phyloP scores from a whole-genome alignment of 805 yeast genomes.

The Brettanomyces anomalus region DNA sequence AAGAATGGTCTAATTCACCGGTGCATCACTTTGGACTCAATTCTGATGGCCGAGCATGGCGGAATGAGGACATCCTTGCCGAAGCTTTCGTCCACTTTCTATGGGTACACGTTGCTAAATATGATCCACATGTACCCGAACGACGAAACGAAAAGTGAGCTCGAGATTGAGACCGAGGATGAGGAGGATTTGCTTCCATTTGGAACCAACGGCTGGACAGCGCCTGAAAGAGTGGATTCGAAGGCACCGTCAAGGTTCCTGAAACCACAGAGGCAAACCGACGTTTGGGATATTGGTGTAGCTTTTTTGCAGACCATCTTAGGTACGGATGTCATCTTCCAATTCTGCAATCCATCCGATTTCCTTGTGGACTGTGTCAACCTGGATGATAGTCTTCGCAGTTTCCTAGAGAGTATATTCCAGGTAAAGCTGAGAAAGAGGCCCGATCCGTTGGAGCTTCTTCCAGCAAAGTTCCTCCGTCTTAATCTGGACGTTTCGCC shows the following conservation, averaged over 20 bases:
- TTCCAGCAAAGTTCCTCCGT: constrained; percentile 77
- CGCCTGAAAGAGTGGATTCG: constrained; percentile 57
- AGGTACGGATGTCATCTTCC: constrained; percentile 48
- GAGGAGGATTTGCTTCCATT: constrained; percentile 19
- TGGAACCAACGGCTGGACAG: constrained; percentile 48
- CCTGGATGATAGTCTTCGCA: constrained; percentile 49
- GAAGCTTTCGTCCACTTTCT: constrained; percentile 52
- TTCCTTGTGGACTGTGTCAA: constrained; percentile 35
- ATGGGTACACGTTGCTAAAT: constrained; percentile 39
- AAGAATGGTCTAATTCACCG: constrained; percentile 79
- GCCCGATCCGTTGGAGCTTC: constrained; percentile 73
- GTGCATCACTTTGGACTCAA: constrained; percentile 51
- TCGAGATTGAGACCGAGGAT: constrained; percentile 8
- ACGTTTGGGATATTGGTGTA: constrained; percentile 90
- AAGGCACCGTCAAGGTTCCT: constrained; percentile 18
- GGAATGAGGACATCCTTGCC: constrained; percentile 48
- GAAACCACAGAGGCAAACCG: constrained; percentile 70
- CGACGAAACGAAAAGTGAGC: background rate
- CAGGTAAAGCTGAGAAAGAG: constrained; percentile 59
- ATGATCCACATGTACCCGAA: constrained; percentile 28
- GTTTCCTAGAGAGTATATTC: constrained; percentile 59
- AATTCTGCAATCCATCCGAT: constrained; percentile 53
- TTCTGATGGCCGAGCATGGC: constrained; percentile 40
- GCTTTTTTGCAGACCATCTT: constrained; percentile 56
- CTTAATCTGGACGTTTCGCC: constrained; percentile 44